Percentiles rank a stretch among this genome's conserved stretches.
phyloP scores from a whole-genome alignment of 2,329 filamentous ascomycete species.

The Botrytis byssoidea region DNA sequence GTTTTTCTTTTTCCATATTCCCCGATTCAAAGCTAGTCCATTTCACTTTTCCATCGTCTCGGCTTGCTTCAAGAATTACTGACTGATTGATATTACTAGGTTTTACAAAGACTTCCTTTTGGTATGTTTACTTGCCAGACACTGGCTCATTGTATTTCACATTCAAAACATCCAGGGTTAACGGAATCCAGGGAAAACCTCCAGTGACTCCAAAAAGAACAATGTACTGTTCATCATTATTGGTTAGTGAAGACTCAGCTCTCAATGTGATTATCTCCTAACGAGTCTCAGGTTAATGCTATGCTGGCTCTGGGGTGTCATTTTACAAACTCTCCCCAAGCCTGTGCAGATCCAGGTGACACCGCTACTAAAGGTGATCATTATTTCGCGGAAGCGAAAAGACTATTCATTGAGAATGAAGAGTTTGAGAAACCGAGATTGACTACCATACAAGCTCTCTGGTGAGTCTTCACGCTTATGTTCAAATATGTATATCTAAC shows the following conservation, averaged over 20 bases:
- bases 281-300: slow-evolving; percentile 79
- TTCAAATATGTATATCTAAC: not conserved
- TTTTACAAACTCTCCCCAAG: slow-evolving; percentile 76
- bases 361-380: slow-evolving; percentile 88
- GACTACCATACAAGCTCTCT: slow-evolving; percentile 88
- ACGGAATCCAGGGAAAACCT: slow-evolving; percentile 53
- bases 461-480: slow-evolving; percentile 46
- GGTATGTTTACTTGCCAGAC: not conserved
- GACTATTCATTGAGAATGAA: slow-evolving; percentile 84
- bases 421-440: slow-evolving; percentile 87
- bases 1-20: not conserved
- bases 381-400: slow-evolving; percentile 92
- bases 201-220: slow-evolving; percentile 52
- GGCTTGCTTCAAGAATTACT: not conserved
- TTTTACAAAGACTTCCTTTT: slow-evolving; percentile 73
- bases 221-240: slow-evolving; percentile 79
- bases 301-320: slow-evolving; percentile 93
- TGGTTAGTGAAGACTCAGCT: slow-evolving; percentile 46
- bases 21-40: not conserved
- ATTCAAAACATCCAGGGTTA: not conserved
- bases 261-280: slow-evolving; percentile 61
- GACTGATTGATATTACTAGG: not conserved
- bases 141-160: not conserved
- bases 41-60: too few relatives aligned
- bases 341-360: slow-evolving; percentile 69